Conservation (phyloP, 495 filamentous ascomycete genomes). For the Aspergillus sclerotiicarbonarius region DNA sequence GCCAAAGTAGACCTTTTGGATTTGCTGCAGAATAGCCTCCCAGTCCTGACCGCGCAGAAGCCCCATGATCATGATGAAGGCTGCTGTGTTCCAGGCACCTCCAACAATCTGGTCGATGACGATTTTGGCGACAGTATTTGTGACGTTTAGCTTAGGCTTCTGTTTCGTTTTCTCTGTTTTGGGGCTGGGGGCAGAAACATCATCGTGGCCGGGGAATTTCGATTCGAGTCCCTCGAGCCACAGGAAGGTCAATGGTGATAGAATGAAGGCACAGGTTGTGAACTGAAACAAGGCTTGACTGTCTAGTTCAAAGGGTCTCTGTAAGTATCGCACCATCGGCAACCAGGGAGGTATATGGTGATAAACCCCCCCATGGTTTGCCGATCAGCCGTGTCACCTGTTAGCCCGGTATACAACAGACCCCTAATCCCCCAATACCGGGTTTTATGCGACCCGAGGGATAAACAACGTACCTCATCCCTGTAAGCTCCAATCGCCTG, state of each 20-base stretch:
- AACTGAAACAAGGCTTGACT: constrained; percentile 66
- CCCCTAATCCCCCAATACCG: neutral
- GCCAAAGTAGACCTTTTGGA: constrained; percentile 30
- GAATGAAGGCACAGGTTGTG: constrained; percentile 64
- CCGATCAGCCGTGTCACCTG: constrained; percentile 6
- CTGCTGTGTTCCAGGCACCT: constrained; percentile 67
- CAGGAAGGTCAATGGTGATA: constrained; percentile 73
- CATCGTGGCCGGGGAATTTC: constrained; percentile 43
- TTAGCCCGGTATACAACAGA: neutral
- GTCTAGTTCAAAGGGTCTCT: constrained; percentile 48
- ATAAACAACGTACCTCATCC: constrained; percentile 46
- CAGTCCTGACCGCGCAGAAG: constrained; percentile 38
- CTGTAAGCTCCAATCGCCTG: constrained; percentile 67
- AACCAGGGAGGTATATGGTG: neutral
- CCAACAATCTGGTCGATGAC: constrained; percentile 74
- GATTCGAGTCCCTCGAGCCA: constrained; percentile 64
- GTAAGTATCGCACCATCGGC: constrained; percentile 6
- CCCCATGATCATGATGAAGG: constrained; percentile 60
- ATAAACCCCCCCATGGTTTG: constrained; percentile 9
- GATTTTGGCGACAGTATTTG: constrained; percentile 73
- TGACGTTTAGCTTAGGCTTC: constrained; percentile 51
- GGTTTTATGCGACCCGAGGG: neutral
- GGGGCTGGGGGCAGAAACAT: neutral
- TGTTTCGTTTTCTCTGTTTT: constrained; percentile 20
- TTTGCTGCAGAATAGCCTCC: constrained; percentile 24